phyloP scores from a whole-genome alignment of 2,329 filamentous ascomycete species.

The Colletotrichum siamense region DNA sequence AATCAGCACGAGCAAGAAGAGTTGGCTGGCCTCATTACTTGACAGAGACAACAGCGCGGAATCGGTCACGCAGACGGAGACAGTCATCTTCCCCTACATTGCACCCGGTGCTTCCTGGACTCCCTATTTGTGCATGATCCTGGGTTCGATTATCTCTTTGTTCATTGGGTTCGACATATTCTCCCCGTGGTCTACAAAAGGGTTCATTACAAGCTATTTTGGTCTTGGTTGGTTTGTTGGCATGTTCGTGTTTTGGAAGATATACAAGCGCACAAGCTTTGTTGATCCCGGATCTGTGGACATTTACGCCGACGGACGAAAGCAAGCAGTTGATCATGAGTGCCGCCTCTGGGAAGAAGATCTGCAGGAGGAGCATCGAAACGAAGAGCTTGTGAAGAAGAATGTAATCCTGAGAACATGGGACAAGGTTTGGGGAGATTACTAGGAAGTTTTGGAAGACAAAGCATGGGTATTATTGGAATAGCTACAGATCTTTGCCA shows the following conservation, averaged over 20 bases:
- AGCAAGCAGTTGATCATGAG: constrained; percentile 69
- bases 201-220: constrained; percentile 61
- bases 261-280: constrained; percentile 65
- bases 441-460: background rate
- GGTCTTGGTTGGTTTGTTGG: constrained; percentile 55
- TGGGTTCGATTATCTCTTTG: constrained; percentile 54
- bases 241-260: constrained; percentile 72
- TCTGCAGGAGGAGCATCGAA: constrained; percentile 50
- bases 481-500: background rate
- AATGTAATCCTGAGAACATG: constrained; percentile 37
- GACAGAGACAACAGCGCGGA: background rate
- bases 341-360: constrained; percentile 49
- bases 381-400: constrained; percentile 38
- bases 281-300: constrained; percentile 63
- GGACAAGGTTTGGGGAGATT: constrained; percentile 39
- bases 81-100: constrained; percentile 53
- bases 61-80: background rate
- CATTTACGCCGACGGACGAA: constrained; percentile 54
- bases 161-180: constrained; percentile 65
- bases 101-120: constrained; percentile 57
- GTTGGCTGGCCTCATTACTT: background rate
- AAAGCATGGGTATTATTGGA: background rate
- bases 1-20: background rate
- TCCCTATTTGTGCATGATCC: constrained; percentile 51
- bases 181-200: constrained; percentile 50